Evolutionary conservation across 2,329 filamentous ascomycete species (phyloP), one percentile per base, ranked within the genome.

Genomic region (Botrytis porri): DNA sequence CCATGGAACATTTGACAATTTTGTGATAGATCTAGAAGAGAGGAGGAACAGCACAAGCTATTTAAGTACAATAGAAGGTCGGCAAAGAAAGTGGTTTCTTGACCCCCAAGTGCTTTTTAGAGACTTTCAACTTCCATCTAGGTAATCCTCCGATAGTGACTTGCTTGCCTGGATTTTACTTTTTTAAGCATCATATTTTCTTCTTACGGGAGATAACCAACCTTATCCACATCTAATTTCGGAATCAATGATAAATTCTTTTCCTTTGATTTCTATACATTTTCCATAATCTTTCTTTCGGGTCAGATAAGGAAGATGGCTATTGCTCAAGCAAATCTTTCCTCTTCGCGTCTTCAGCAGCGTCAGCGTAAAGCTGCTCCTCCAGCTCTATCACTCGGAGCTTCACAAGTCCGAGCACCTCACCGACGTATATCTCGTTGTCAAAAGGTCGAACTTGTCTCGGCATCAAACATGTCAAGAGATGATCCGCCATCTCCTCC

Each of bases 401-500:
- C 9, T 20, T 41, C 25, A 16, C 41, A 43, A 37, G 12, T 69
- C 22, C 51, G 63, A 69, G 25, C 43, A 48, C 62, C 51, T 41
- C 70, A 18, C 35, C 54, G 63, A 57, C 41, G 63, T 61, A 35
- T 10, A 25, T 10, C 16, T 41, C 25, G 37, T 18, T 9, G 39
- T 41, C 54, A 32, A 2, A 60, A 35, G 20, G 41, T 60, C 25
- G 70, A 69, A 35, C 69, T 43, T 2, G 29, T 69, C 39, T 32
- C 54, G 32, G 12, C 70, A 12, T 69, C 51, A 51, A 74, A 79
- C 48, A 81, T 79, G 76, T 82, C 82, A 32, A 80, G 81, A 77
- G 81, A 78, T 66, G 81, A 82, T 70, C 82, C 83, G 29, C 82
- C 82, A 35, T 82, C 81, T 29, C 82, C 82, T 73, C 81, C 82